These are phyloP conservation scores for Xylariaceae sp. DNA, from an alignment of 2,329 filamentous ascomycete genomes.

Conservation along the genomic window DNA sequence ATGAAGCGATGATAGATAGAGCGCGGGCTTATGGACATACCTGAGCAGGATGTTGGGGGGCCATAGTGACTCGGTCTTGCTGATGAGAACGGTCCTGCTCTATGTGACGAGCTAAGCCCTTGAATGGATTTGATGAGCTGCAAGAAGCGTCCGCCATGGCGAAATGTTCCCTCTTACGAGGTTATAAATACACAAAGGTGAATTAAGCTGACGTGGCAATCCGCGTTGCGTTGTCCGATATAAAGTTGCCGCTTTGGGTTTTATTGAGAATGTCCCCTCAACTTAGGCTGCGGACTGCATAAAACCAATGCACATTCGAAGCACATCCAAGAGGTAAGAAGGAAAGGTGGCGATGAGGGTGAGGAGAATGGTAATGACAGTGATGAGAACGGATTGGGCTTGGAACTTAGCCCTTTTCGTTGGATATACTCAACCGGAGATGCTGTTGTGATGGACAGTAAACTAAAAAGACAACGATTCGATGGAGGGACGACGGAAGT, in stretches of 20 bases:
- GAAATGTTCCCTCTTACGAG: not conserved
- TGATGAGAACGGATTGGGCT: not conserved
- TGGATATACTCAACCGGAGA: not conserved
- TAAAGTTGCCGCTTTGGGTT: not conserved
- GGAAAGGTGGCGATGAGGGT: not conserved
- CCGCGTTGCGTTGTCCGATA: not conserved
- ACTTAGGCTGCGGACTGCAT: not conserved
- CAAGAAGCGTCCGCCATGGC: conserved; percentile 51
- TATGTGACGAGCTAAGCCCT: conserved; percentile 67
- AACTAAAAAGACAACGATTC: not conserved
- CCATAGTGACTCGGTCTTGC: conserved; percentile 57
- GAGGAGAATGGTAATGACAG: not conserved
- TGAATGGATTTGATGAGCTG: conserved; percentile 70
- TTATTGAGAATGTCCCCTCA: not conserved
- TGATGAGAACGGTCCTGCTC: conserved; percentile 66
- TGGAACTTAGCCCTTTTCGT: not conserved
- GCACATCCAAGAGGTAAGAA: not conserved
- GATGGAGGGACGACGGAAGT: not conserved
- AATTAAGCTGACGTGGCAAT: not conserved
- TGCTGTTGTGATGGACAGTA: too few relatives aligned
- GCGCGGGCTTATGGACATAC: conserved; percentile 16
- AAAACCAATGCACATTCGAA: not conserved
- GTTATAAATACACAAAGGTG: not conserved
- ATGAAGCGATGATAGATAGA: not conserved
- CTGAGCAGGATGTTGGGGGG: conserved; percentile 17